phyloP scores from a whole-genome alignment of 768 basidiomycete species.

The Agaricus blazei region DNA sequence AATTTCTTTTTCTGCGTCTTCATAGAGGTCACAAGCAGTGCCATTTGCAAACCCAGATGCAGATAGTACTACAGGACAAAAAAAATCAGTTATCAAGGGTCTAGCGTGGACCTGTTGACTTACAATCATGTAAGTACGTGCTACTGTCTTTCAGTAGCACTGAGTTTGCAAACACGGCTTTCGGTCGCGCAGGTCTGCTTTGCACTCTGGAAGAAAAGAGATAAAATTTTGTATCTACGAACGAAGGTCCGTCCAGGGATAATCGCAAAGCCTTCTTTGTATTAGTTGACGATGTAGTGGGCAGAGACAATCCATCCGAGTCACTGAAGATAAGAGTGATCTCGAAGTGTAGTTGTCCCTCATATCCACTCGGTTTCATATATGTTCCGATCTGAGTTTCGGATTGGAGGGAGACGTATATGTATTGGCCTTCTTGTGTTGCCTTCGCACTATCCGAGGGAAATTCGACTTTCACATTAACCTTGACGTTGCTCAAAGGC shows the following conservation, averaged over 20 bases:
- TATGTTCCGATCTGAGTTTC: background rate
- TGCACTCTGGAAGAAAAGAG: slow-evolving; percentile 6
- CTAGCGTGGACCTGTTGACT: background rate
- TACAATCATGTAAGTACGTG: slow-evolving; percentile 4
- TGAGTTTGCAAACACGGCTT: slow-evolving; percentile 6
- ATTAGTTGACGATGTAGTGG: background rate
- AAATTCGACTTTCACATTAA: background rate
- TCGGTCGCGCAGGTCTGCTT: background rate
- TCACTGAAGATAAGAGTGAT: slow-evolving; percentile 1
- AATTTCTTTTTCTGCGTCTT: background rate
- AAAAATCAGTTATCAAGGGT: background rate
- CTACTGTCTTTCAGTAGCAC: background rate
- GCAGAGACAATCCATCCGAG: background rate
- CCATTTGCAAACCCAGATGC: background rate
- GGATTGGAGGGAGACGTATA: background rate
- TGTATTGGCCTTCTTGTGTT: background rate
- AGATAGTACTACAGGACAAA: background rate
- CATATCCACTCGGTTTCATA: background rate
- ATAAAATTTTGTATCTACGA: slow-evolving; percentile 11
- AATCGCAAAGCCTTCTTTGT: background rate
- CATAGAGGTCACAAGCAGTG: background rate
- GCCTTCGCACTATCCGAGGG: background rate
- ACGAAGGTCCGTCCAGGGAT: slow-evolving; percentile 4
- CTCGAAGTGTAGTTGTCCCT: background rate
- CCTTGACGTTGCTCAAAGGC: background rate